Conservation (phyloP, 2,329 filamentous ascomycete species). For the Calonectria hongkongensis region DNA sequence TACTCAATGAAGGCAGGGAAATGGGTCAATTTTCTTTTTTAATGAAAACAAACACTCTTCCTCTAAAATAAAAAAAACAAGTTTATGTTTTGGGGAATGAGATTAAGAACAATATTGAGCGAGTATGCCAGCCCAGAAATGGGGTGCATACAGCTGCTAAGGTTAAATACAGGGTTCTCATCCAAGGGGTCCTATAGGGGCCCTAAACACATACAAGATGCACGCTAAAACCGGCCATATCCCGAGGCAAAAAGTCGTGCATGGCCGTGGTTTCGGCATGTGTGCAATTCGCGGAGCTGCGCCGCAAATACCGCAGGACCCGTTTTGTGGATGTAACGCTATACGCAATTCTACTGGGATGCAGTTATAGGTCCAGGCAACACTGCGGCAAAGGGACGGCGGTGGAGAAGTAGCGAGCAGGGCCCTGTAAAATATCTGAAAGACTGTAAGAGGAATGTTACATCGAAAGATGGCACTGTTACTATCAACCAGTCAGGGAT, state of each 20-base stretch:
- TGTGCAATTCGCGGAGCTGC: neutral
- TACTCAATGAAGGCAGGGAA: neutral
- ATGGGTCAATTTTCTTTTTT: too few species aligned
- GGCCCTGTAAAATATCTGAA: neutral
- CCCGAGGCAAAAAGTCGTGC: neutral
- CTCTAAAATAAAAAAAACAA: too few species aligned
- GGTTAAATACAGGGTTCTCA: slow-evolving; percentile 6
- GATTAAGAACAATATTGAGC: neutral
- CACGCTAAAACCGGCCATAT: neutral
- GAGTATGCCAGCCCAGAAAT: neutral
- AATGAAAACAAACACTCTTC: neutral
- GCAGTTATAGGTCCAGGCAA: slow-evolving; percentile 6
- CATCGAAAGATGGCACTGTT: neutral
- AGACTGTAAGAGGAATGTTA: slow-evolving; percentile 10
- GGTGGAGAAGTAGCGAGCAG: neutral
- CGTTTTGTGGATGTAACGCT: neutral
- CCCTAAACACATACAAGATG: neutral
- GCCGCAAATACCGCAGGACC: neutral
- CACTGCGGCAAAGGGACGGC: slow-evolving; percentile 10
- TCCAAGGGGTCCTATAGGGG: neutral
- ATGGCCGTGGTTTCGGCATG: neutral
- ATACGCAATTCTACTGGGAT: neutral
- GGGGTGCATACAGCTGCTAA: neutral
- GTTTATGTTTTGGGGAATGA: too few species aligned
- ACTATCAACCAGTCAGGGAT: neutral